These are phyloP conservation scores for Nepenthes mirabilis DNA, from an alignment of 148 eudicot genomes.

Conservation along the genomic window DNA sequence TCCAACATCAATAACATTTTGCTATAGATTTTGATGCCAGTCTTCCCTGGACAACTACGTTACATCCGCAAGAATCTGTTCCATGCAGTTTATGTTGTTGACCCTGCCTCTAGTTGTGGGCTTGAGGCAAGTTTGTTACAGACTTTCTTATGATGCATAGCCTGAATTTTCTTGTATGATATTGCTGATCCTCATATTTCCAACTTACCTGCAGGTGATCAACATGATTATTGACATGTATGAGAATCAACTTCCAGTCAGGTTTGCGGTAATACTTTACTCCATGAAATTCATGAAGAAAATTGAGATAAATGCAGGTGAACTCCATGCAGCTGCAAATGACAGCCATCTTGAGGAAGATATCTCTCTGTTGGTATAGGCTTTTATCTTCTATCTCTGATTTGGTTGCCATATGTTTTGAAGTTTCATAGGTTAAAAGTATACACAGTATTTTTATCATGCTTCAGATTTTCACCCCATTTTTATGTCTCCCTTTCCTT, in stretches of 20 bases:
- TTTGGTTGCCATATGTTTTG: neutral
- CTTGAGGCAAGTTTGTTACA: slow-evolving; percentile 61
- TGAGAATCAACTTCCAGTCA: slow-evolving; percentile 89
- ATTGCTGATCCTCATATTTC: slow-evolving; percentile 5
- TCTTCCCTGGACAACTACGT: slow-evolving; percentile 92
- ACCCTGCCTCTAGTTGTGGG: slow-evolving; percentile 83
- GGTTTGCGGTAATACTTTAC: slow-evolving; percentile 81
- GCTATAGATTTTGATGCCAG: slow-evolving; percentile 89
- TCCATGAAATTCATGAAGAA: slow-evolving; percentile 42
- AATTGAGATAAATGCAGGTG: slow-evolving; percentile 44
- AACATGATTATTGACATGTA: slow-evolving; percentile 53
- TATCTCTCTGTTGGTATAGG: slow-evolving; percentile 59
- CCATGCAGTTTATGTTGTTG: slow-evolving; percentile 79
- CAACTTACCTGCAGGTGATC: slow-evolving; percentile 34
- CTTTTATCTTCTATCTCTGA: slow-evolving; percentile 1
- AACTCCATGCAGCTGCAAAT: slow-evolving; percentile 23
- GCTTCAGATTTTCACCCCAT: too few relatives aligned
- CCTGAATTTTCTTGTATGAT: neutral
- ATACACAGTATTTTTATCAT: too few relatives aligned
- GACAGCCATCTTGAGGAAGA: slow-evolving; percentile 37
- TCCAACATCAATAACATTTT: too few relatives aligned
- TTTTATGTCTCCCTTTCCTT: too few relatives aligned
- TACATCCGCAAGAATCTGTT: slow-evolving; percentile 89
- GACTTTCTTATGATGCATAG: neutral
- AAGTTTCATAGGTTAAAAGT: neutral